A percentile compares a stretch with the other conserved stretches of the same genome.
Conservation (phyloP, 768 basidiomycete species). For the Candolleomyces aberdarensis region DNA sequence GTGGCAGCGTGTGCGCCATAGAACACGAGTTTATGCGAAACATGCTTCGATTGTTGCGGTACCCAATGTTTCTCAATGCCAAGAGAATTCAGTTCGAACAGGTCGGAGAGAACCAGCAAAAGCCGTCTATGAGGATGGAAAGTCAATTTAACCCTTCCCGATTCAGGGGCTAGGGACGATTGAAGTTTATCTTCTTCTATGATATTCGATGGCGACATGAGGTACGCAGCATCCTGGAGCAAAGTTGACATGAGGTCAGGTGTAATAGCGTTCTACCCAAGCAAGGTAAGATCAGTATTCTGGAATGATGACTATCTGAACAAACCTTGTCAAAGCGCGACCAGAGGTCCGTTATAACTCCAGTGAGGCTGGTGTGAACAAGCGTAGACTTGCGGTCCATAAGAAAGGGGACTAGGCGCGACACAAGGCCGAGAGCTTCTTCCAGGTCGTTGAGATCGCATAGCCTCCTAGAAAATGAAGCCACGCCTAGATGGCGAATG, state of each 20-base stretch:
- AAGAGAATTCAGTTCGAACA: conserved; percentile 38
- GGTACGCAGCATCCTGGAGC: conserved; percentile 48
- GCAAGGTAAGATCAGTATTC: conserved; percentile 1
- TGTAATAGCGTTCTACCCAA: conserved; percentile 31
- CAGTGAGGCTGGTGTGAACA: conserved; percentile 47
- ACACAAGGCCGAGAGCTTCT: conserved; percentile 47
- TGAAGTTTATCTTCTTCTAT: conserved; percentile 9
- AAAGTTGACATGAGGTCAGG: conserved; percentile 49
- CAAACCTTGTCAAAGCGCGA: conserved; percentile 59
- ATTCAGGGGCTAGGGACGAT: neutral
- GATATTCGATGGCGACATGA: conserved; percentile 51
- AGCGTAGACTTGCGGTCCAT: conserved; percentile 54
- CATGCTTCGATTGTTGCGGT: conserved; percentile 27
- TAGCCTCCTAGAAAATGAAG: conserved; percentile 47
- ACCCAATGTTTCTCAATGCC: neutral
- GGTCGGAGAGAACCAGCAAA: conserved; percentile 55
- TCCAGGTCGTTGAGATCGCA: conserved; percentile 39
- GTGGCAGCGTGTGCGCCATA: conserved; percentile 63
- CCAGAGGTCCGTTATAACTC: conserved; percentile 61
- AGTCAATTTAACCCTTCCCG: conserved; percentile 16
- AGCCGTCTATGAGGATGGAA: conserved; percentile 37
- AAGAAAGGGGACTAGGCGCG: conserved; percentile 62
- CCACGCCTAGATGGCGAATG: conserved; percentile 58
- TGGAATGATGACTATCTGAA: conserved; percentile 5
- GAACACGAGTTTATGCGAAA: conserved; percentile 62